Base-by-base conservation (phyloP, 768 basidiomycete species). In the Amanita polypyramis region DNA sequence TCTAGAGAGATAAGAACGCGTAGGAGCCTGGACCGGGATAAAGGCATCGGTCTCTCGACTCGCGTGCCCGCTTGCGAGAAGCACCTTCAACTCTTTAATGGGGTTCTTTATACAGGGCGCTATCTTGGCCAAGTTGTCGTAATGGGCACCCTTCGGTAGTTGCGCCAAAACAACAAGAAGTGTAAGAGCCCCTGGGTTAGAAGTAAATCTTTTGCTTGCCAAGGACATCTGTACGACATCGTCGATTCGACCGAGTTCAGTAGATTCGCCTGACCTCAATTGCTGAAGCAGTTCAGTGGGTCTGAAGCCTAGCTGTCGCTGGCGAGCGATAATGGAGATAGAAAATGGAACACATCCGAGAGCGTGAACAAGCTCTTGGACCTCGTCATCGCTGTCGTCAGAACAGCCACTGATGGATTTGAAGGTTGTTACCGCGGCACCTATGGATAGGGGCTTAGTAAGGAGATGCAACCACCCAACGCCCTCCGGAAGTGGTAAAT, bases 31-130 rank as follows among this genome's bases (percentile, higher is more conserved):
- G 5, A 46, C 14, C 11, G 20, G 8, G 14, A 46, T 35, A 8
- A 27, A 36, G 9, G 34, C 45, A 25, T 46, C 45, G 15, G 45
- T 19, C 25, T 46, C 45, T 9, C 45, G 33, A 10, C 14, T 46
- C 23, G 35, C 45, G 10, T 20, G 45, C 7, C 45, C 34, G 25
- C 45, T 46, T 23, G 19, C 45, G 12, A 46, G 20, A 19, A 46
- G n/a, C 20, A 12, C 25, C 11, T 14, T 36, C 33, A 46, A 19
- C 20, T 17, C 34, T 21, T 46, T 25, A 20, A 36, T 36, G 23
- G 12, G 32, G 10, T 37, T 17, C 4, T 25, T 17, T 4, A 46
- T 46, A 8, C 19, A 11, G 14, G 45, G 45, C 2, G 45, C 45
- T 14, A 46, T 29, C 19, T n/a, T 37, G 14, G 45, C 17, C 23